A percentile compares a stretch with the other conserved stretches of the same genome.
Evolutionary conservation across 129 eudicot species (phyloP).

Genomic region (Silybum marianum): DNA sequence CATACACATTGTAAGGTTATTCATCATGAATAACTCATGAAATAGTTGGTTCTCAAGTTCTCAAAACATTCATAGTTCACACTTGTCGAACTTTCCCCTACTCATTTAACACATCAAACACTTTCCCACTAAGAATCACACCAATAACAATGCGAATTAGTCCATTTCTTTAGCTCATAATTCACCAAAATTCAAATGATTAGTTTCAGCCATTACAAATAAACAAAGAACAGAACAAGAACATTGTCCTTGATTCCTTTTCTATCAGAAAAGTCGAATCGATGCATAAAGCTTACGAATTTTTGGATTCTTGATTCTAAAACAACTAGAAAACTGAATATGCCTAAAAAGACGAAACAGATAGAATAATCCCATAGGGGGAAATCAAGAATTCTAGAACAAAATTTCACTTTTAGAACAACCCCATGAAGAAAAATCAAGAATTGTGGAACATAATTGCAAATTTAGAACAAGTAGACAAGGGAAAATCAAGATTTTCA

Average conservation of each 20-base stretch:
- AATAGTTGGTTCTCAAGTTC: background rate
- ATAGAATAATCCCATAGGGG: background rate
- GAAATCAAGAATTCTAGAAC: background rate
- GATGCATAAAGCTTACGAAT: constrained; percentile 4
- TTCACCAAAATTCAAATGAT: background rate
- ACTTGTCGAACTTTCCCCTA: background rate
- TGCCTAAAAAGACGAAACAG: constrained; percentile 1
- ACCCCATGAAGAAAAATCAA: background rate
- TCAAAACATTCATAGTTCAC: background rate
- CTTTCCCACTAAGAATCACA: too few species aligned
- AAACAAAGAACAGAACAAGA: background rate
- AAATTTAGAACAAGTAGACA: background rate
- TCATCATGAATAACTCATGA: background rate
- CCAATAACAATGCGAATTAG: background rate
- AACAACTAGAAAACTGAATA: constrained; percentile 5
- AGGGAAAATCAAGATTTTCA: background rate
- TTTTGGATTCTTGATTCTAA: constrained; percentile 19
- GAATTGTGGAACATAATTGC: constrained; percentile 7
- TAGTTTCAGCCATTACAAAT: background rate
- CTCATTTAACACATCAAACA: background rate
- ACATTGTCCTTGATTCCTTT: background rate
- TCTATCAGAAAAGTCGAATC: background rate
- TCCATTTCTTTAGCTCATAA: background rate
- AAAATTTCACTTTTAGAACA: background rate
- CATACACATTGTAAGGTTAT: background rate